Conservation (phyloP, 2,329 filamentous ascomycete genomes). For the Setomelanomma holmii region DNA sequence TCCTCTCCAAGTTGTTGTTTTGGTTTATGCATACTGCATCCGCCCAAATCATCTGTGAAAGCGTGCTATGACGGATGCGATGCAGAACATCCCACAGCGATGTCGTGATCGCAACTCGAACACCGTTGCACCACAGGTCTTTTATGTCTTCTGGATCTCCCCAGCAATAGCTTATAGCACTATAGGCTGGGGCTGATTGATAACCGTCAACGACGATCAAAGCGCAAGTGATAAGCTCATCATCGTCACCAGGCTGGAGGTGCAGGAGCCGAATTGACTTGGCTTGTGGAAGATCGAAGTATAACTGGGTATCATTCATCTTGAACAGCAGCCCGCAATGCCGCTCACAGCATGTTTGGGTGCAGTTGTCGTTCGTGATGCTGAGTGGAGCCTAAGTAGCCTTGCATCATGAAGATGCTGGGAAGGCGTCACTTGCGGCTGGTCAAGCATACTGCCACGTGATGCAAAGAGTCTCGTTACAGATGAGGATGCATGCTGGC, state of each 20-base stretch:
- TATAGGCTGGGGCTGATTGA: background rate
- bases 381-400: too few species aligned
- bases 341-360: too few species aligned
- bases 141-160: background rate
- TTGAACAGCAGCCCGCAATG: too few species aligned
- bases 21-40: background rate
- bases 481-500: too few species aligned
- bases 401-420: too few species aligned
- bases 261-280: background rate
- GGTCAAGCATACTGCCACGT: too few species aligned
- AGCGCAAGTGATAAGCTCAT: background rate
- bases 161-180: background rate
- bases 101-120: background rate
- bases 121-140: background rate
- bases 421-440: too few species aligned
- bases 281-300: background rate
- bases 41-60: background rate
- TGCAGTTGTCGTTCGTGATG: too few species aligned
- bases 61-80: background rate
- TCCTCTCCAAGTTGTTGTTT: background rate
- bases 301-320: too few species aligned
- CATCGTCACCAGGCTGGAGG: background rate
- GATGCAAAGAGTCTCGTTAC: too few species aligned
- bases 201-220: background rate
- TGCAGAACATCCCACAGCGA: background rate